Evolutionary conservation across 345 rosid genomes (phyloP), one percentile per base, ranked within the genome.

Genomic region (Lumnitzera littorea): DNA sequence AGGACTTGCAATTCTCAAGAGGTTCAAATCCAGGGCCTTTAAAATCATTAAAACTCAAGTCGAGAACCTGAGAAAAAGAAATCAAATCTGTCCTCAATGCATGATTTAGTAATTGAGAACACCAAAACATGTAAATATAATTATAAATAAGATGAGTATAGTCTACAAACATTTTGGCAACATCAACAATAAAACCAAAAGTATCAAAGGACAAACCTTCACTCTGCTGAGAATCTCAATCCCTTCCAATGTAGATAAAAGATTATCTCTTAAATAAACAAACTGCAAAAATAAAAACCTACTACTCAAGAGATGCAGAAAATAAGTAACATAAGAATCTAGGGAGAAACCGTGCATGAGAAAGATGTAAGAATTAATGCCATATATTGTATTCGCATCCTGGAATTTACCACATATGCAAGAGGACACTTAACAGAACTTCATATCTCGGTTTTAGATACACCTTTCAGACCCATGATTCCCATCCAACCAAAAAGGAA

Each of bases 11-110:
- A 75, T 85, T 87, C 74, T 74, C 94, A 46, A 92, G 94, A 60
- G 98, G 98, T 66, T 92, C 98, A 81, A 92, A 92, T 58, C 88
- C 98, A 61, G 98, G 97, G 63, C 98, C 98, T 77, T 89, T 92
- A 76, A 92, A 92, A 69, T 92, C 98, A 84, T 89, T 92, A 78
- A 92, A 92, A 76, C 98, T 89, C 85, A 92, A 80, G 80, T 92
- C 98, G 65, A 92, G 86, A 72, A 92, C 98, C 98, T 92, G 78
- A 17, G 57, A 69, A 58, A 53, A 72, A 64, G 51, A 61, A 13
- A 8, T 41, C 46, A 56, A 73, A 68, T 49, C 53, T 17, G 52
- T 53, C 49, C 53, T 64, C 53, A 50, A 50, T 16, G 11, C 36
- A 55, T 24, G 6, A 27, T 5, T 20, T 58, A 5, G 53, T 50